Evolutionary conservation across 352 stramenopile genomes (phyloP).

Genomic region (Pythium rhizo-oryzae): DNA sequence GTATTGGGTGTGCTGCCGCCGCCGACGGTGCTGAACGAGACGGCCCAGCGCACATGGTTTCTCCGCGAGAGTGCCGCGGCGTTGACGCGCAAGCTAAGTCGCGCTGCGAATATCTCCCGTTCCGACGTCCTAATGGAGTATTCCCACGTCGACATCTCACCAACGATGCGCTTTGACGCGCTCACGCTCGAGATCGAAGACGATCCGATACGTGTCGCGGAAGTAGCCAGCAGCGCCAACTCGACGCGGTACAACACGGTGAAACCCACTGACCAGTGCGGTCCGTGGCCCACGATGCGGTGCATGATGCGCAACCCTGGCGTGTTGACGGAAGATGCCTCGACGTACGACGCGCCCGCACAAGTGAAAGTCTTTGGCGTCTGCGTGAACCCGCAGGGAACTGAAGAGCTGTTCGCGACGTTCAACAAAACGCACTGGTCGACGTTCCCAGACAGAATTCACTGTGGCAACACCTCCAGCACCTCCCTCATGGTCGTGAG

Average conservation of each 20-base stretch:
- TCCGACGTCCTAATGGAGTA: neutral
- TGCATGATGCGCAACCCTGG: neutral
- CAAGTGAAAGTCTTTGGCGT: slow-evolving; percentile 7
- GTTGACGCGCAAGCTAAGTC: slow-evolving; percentile 1
- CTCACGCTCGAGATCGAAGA: slow-evolving; percentile 9
- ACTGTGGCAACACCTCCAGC: neutral
- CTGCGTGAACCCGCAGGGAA: slow-evolving; percentile 3
- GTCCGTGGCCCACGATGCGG: slow-evolving; percentile 10
- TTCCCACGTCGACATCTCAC: slow-evolving; percentile 5
- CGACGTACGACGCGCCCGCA: neutral
- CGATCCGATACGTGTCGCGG: slow-evolving; percentile 3
- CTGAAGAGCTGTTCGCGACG: neutral
- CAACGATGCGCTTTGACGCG: slow-evolving; percentile 9
- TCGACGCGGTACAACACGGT: neutral
- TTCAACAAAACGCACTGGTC: too few species aligned
- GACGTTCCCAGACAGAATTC: too few species aligned
- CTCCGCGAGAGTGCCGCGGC: neutral
- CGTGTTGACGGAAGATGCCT: too few species aligned
- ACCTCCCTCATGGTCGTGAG: slow-evolving; percentile 9
- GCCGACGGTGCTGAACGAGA: neutral
- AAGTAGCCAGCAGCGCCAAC: neutral
- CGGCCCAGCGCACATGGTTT: slow-evolving; percentile 2
- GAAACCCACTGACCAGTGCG: neutral
- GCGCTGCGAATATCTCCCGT: neutral
- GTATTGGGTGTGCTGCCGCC: neutral